These are phyloP conservation scores for Paraphysoderma sedebokerense DNA, from an alignment of 371 early-diverging fungal species.

Conservation along the genomic window DNA sequence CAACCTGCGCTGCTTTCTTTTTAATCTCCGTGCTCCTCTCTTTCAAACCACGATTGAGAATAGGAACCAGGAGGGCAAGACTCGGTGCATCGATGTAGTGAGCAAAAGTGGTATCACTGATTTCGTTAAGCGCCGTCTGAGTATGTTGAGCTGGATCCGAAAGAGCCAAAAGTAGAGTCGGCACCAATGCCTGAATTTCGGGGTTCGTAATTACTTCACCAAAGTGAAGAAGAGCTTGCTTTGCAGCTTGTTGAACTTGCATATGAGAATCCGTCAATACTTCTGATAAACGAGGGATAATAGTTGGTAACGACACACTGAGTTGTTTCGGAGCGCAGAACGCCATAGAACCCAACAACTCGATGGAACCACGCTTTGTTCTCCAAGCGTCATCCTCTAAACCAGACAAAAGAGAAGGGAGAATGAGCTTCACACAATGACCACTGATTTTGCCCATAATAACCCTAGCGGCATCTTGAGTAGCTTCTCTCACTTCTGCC, in stretches of 20 bases:
- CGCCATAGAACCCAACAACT: constrained; percentile 90
- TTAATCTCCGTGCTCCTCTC: constrained; percentile 80
- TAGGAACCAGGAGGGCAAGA: constrained; percentile 86
- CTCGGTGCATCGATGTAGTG: constrained; percentile 96
- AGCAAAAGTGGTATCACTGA: constrained; percentile 83
- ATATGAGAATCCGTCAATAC: constrained; percentile 83
- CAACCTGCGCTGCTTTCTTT: constrained; percentile 88
- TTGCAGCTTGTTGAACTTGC: constrained; percentile 79
- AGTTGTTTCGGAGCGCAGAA: constrained; percentile 93
- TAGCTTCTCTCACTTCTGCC: constrained; percentile 78
- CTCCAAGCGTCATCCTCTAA: constrained; percentile 85
- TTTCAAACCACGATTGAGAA: constrained; percentile 78
- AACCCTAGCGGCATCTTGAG: constrained; percentile 72
- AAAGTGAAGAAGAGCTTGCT: constrained; percentile 66
- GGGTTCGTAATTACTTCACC: constrained; percentile 93
- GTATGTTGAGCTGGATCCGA: constrained; percentile 80
- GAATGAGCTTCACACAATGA: constrained; percentile 86
- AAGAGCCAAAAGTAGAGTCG: constrained; percentile 67
- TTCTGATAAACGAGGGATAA: constrained; percentile 80
- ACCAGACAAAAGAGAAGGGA: constrained; percentile 75
- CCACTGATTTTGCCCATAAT: constrained; percentile 93
- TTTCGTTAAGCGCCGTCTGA: constrained; percentile 52
- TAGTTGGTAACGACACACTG: constrained; percentile 68
- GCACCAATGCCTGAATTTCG: constrained; percentile 83
- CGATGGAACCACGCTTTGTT: constrained; percentile 87